Evolutionary conservation across 768 basidiomycete genomes (phyloP).

Genomic region (Hygrophoropsis aurantiaca): DNA sequence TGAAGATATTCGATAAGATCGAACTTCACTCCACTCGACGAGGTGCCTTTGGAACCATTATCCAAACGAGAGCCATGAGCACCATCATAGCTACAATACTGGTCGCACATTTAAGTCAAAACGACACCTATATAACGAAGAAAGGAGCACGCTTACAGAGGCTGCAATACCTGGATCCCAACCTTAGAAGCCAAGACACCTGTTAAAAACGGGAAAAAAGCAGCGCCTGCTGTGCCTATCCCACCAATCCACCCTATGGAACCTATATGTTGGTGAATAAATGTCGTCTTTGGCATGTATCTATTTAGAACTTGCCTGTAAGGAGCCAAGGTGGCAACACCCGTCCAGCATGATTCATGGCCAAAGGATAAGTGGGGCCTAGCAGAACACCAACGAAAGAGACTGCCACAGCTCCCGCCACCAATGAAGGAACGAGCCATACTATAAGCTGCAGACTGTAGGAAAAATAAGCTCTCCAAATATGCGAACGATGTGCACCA

Average conservation of each 20-base stretch:
- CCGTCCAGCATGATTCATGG: slow-evolving; percentile 20
- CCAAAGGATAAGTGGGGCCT: slow-evolving; percentile 38
- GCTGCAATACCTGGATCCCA: slow-evolving; percentile 26
- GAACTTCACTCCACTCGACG: not conserved
- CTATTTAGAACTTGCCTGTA: slow-evolving; percentile 4
- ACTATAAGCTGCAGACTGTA: slow-evolving; percentile 34
- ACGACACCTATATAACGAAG: not conserved
- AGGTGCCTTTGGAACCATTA: slow-evolving; percentile 1
- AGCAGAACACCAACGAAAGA: slow-evolving; percentile 39
- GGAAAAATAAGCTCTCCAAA: not conserved
- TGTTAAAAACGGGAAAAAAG: slow-evolving; percentile 26
- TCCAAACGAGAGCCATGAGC: slow-evolving; percentile 4
- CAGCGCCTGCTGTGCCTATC: slow-evolving; percentile 22
- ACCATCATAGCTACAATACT: slow-evolving; percentile 2
- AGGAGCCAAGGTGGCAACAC: slow-evolving; percentile 17
- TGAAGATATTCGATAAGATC: not conserved
- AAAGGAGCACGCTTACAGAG: slow-evolving; percentile 14
- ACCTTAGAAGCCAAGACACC: slow-evolving; percentile 24
- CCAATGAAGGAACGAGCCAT: slow-evolving; percentile 37
- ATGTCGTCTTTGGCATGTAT: not conserved
- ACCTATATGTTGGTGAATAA: slow-evolving; percentile 13
- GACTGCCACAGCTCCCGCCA: slow-evolving; percentile 38
- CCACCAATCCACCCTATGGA: slow-evolving; percentile 35
- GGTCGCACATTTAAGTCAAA: no score
- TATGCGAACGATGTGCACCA: not conserved